Evolutionary conservation across 176 grass and related monocot species (phyloP), one percentile per base, ranked within the genome.

Genomic region (Triticum dicoccoides): DNA sequence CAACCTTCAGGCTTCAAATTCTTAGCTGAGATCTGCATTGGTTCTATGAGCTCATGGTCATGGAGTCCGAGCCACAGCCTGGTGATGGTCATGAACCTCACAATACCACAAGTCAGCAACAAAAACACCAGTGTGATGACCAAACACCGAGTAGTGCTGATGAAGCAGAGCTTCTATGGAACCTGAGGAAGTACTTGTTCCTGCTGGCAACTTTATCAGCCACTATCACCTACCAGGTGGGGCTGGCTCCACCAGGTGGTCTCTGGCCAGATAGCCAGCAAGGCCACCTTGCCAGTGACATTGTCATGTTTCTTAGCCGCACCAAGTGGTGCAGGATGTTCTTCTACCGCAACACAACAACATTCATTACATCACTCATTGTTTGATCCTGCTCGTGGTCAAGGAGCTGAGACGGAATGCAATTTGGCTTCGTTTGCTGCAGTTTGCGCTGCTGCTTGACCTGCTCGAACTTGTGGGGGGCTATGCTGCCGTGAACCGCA

Each of bases 171-270:
- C 77, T 89, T 17, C 44, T 89, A 49, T 85, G 82, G 80, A 87
- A 90, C 17, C 78, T 93, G 70, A 44, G 82, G 21, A 89, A 89
- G 81, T 87, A 80, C 71, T 71, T 93, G 83, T 82, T 90, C 24
- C 71, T 93, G 17, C 81, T 90, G 32, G 88, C 88, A 34, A 84
- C 90, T n/a, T 77, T 88, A 34, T 83, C 77, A 14, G 88, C 85
- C 25, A 63, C 91, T 18, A 61, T 93, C 18, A 88, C 91, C 63
- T 93, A 82, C 32, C 66, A 69, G 32, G 71, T 52, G 4, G 4
- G 91, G 15, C 85, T 90, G 6, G 79, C 74, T 21, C 91, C 77
- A 25, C 85, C 88, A 15, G 91, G 91, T 0, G 91, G 91, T 30
- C 76, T 93, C 30, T 93, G 70, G 91, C 88, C 78, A 67, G 91